Conservation (phyloP, 2,329 filamentous ascomycete species). For the Tolypocladium tundrense region DNA sequence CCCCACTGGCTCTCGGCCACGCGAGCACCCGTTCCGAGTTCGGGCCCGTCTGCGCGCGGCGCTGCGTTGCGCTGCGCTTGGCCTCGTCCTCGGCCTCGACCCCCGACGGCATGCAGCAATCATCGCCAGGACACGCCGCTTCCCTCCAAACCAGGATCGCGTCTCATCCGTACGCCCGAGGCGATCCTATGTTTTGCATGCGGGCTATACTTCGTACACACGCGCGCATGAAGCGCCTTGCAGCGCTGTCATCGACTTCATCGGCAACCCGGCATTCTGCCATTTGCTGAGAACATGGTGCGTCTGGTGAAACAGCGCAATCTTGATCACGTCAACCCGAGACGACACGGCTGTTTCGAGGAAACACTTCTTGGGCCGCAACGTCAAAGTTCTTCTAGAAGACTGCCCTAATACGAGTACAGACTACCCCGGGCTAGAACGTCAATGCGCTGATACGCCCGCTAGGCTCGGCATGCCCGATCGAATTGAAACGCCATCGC, state of each 20-base stretch:
- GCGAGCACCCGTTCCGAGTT: not conserved
- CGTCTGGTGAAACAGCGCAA: not conserved
- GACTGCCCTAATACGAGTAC: not conserved
- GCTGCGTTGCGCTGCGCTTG: not conserved
- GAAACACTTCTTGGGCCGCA: not conserved
- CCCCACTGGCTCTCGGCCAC: not conserved
- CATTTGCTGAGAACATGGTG: not conserved
- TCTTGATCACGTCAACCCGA: not conserved
- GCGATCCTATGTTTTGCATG: not conserved
- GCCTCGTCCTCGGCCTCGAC: not conserved
- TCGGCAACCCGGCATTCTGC: not conserved
- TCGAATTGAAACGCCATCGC: not conserved
- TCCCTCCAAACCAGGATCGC: not conserved
- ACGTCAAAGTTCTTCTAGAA: not conserved
- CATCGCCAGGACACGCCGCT: not conserved
- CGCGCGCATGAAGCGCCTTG: not conserved
- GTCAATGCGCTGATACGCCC: not conserved
- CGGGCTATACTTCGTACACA: not conserved
- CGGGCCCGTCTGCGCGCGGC: not conserved
- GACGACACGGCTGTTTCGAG: not conserved
- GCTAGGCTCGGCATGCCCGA: not conserved
- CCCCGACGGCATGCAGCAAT: not conserved
- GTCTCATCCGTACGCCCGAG: not conserved
- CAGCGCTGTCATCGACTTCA: not conserved
- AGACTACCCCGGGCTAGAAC: not conserved